Conservation (phyloP, 106 monocot genomes). For the Xerophyta viscosa region DNA sequence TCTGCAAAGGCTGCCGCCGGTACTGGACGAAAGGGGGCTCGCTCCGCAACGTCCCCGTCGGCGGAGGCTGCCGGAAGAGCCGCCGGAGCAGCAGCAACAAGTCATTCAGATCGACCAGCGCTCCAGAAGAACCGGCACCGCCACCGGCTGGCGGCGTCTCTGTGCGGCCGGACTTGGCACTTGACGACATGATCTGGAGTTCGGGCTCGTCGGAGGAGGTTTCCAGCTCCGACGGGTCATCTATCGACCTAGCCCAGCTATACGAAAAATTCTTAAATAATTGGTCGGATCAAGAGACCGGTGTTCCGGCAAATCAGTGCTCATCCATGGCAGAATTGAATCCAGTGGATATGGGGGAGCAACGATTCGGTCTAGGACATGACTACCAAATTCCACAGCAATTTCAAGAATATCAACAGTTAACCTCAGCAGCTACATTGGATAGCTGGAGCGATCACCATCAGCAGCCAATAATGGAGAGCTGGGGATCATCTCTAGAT, state of each 20-base stretch:
- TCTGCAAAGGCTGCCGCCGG: slow-evolving; percentile 82
- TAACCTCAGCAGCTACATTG: too few relatives aligned
- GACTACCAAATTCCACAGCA: too few relatives aligned
- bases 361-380: too few relatives aligned
- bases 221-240: slow-evolving; percentile 12
- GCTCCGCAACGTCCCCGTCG: slow-evolving; percentile 76
- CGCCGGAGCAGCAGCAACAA: slow-evolving; percentile 5
- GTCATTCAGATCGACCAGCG: not conserved
- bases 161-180: slow-evolving; percentile 20
- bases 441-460: not conserved
- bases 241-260: slow-evolving; percentile 27
- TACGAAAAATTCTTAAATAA: slow-evolving; percentile 34
- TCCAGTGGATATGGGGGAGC: too few relatives aligned
- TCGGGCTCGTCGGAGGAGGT: not conserved
- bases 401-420: too few relatives aligned
- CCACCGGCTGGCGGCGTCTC: not conserved
- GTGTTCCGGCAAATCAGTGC: too few relatives aligned
- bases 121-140: too few relatives aligned
- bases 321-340: too few relatives aligned
- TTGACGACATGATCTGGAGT: slow-evolving; percentile 26
- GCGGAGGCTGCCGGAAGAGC: slow-evolving; percentile 71
- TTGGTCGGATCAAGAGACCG: not conserved
- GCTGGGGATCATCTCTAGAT: too few relatives aligned
- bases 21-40: slow-evolving; percentile 96
- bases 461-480: not conserved